Conservation (phyloP, 2,329 filamentous ascomycete species). For the Epichloe coenophiala region DNA sequence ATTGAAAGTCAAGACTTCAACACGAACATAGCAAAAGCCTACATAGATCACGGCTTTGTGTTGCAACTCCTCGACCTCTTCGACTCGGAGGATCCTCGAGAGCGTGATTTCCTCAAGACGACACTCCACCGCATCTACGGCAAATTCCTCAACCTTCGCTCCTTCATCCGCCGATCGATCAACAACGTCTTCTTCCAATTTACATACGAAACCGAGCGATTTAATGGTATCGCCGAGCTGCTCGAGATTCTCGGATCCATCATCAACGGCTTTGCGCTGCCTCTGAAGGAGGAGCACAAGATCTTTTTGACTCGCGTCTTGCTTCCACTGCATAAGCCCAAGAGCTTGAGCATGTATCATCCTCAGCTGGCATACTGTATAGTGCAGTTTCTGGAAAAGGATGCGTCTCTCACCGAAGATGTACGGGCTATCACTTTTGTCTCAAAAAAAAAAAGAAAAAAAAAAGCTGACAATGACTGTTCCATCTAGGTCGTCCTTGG, state of each 20-base stretch:
- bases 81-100: conserved; percentile 92
- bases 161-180: conserved; percentile 94
- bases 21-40: conserved; percentile 97
- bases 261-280: conserved; percentile 95
- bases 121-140: conserved; percentile 96
- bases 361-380: conserved; percentile 97
- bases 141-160: conserved; percentile 94
- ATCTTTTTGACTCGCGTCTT: conserved; percentile 94
- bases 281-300: conserved; percentile 97
- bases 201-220: conserved; percentile 94
- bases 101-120: conserved; percentile 95
- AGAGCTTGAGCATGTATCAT: conserved; percentile 99
- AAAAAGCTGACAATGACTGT: background rate
- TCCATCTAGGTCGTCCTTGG: conserved; percentile 71
- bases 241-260: conserved; percentile 96
- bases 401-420: conserved; percentile 92
- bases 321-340: conserved; percentile 92
- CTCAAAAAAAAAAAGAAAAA: too few relatives aligned
- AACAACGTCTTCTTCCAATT: conserved; percentile 99
- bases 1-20: conserved; percentile 99
- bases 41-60: conserved; percentile 97
- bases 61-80: conserved; percentile 94
- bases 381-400: conserved; percentile 96
- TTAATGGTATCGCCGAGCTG: conserved; percentile 95
- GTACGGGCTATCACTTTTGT: conserved; percentile 25